These are phyloP conservation scores for Peronospora farinosa DNA, from an alignment of 352 stramenopile genomes.

Conservation along the genomic window DNA sequence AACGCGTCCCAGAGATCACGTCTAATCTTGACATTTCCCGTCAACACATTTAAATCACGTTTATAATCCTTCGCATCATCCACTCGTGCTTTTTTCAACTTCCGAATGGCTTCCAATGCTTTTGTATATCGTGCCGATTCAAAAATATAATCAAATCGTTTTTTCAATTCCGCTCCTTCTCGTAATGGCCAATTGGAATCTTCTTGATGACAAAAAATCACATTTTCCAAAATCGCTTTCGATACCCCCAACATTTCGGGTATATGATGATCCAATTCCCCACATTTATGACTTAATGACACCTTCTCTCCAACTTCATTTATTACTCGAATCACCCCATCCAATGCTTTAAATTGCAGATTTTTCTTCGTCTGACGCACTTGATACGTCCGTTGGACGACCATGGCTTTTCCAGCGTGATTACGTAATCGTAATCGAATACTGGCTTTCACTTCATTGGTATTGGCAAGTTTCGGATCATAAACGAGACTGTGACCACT, in stretches of 20 bases:
- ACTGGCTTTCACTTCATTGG: conserved; percentile 89
- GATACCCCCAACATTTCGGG: conserved; percentile 94
- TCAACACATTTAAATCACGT: conserved; percentile 87
- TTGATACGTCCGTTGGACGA: conserved; percentile 93
- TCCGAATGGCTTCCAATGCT: conserved; percentile 94
- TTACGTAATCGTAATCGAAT: conserved; percentile 92
- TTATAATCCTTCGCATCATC: conserved; percentile 90
- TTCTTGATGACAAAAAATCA: conserved; percentile 99
- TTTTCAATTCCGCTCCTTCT: conserved; percentile 96
- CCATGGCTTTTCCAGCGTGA: conserved; percentile 74
- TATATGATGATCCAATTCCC: conserved; percentile 91
- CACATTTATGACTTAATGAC: conserved; percentile 92
- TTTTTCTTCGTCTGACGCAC: conserved; percentile 89
- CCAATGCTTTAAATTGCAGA: conserved; percentile 93
- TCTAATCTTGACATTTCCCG: conserved; percentile 70
- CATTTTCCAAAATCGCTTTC: conserved; percentile 97
- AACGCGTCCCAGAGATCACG: conserved; percentile 54
- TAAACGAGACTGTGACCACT: conserved; percentile 94
- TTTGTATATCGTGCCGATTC: conserved; percentile 98
- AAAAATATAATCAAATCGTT: conserved; percentile 99
- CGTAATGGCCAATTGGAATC: conserved; percentile 96
- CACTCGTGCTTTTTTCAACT: conserved; percentile 85
- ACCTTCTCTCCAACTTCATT: conserved; percentile 88
- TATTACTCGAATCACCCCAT: conserved; percentile 91
- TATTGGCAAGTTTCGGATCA: conserved; percentile 90